Base-by-base conservation (phyloP, 805 yeast species). In the Suhomyces sp. region DNA sequence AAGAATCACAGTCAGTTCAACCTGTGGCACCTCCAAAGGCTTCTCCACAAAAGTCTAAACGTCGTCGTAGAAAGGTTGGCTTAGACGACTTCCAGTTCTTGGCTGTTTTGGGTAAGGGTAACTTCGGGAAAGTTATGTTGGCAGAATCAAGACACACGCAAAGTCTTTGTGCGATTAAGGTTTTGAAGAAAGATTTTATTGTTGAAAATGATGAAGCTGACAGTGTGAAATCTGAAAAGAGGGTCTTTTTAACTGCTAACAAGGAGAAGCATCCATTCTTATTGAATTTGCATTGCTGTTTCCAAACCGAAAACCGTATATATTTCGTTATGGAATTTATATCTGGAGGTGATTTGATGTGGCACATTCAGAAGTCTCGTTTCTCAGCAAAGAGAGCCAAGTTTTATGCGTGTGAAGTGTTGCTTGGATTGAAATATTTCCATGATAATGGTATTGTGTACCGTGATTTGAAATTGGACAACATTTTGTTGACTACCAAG, bases 241-340 rank as follows among this genome's bases (percentile, higher is more conserved):
- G 95, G 28, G 98, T 93, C 5, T 91, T 93, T 51, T 58, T 76
- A 46, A 75, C 81, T 17, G 95, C 95, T 9, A 93, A 90, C 54
- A 79, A 79, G 47, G 91, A 88, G 40, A 79, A 77, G 47, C 97
- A 93, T 67, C 99, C 99, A 26, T 93, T 93, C 64, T 72, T 93
- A 56, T 74, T 93, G 49, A 88, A 88, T 51, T 68, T 93, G 43
- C 91, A 82, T 57, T 93, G 96, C 54, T 90, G 97, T 52, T 93
- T 93, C 75, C 99, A 93, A 65, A 93, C 98, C 0, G 98, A 93
- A 48, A 93, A 95, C 56, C 79, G 98, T 56, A 85, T 93, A 26
- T 93, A 93, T 60, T 93, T 93, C 65, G 98, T 95, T 11, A 93
- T 93, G 99, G 98, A 93, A 60, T 93, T 88, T 56, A 83, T 93